phyloP scores from a whole-genome alignment of 2,329 filamentous ascomycete genomes.

The Furcasterigmium furcatum region DNA sequence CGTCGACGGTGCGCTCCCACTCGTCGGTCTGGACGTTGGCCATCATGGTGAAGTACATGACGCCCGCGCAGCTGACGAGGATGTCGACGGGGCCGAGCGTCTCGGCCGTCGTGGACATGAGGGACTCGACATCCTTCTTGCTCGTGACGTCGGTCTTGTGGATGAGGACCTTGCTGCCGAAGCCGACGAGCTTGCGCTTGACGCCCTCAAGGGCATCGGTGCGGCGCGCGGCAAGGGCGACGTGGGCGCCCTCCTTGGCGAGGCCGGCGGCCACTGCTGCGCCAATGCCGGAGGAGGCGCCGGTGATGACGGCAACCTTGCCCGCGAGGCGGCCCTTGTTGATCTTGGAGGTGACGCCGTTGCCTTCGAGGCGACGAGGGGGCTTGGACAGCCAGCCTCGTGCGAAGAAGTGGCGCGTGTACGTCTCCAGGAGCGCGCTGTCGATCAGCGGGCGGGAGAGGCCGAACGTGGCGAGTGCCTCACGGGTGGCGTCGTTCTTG shows the following conservation, averaged over 20 bases:
- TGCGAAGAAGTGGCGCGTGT: conserved; percentile 77
- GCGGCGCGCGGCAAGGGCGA: conserved; percentile 70
- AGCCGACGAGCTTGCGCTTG: conserved; percentile 54
- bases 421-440: conserved; percentile 67
- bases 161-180: conserved; percentile 63
- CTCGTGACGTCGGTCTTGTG: conserved; percentile 72
- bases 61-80: conserved; percentile 75
- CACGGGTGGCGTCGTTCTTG: conserved; percentile 65
- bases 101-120: conserved; percentile 55
- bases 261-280: conserved; percentile 56
- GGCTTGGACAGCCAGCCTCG: conserved; percentile 70
- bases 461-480: conserved; percentile 48
- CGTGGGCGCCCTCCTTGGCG: conserved; percentile 59
- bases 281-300: conserved; percentile 53
- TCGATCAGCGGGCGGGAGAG: conserved; percentile 69
- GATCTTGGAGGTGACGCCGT: conserved; percentile 15
- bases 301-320: conserved; percentile 27
- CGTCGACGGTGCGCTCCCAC: conserved; percentile 79
- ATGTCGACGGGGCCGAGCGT: conserved; percentile 73
- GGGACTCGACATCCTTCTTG: conserved; percentile 60
- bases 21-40: conserved; percentile 69
- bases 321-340: conserved; percentile 60
- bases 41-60: conserved; percentile 92
- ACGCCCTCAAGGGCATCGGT: conserved; percentile 65
- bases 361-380: conserved; percentile 43